A percentile compares a stretch with the other conserved stretches of the same genome.
phyloP scores from a whole-genome alignment of 257 asterid genomes.

The Solanum virginianum region DNA sequence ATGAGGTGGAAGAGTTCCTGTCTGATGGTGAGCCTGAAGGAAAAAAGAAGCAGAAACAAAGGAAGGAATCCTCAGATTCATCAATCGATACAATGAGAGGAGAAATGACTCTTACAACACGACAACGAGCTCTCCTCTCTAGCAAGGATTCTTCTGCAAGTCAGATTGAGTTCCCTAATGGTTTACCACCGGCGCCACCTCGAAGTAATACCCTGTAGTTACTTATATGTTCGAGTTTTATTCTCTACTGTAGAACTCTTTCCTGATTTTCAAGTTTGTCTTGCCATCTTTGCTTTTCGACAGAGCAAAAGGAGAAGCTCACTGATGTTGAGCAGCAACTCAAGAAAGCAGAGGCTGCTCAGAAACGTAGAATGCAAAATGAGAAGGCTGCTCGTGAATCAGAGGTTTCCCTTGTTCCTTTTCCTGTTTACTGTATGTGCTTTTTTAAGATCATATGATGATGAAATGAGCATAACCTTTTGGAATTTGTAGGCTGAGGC shows the following conservation, averaged over 20 bases:
- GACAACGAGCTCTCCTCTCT: conserved; percentile 53
- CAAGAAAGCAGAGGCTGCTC: conserved; percentile 37
- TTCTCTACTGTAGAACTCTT: background rate
- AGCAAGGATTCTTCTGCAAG: conserved; percentile 24
- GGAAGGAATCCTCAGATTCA: conserved; percentile 49
- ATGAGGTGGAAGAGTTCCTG: conserved; percentile 34
- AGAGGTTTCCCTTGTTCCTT: conserved; percentile 18
- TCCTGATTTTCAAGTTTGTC: background rate
- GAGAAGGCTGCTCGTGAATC: conserved; percentile 36
- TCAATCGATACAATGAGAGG: conserved; percentile 61
- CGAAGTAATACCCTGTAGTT: conserved; percentile 20
- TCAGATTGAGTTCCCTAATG: conserved; percentile 38
- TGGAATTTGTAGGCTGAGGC: conserved; percentile 38
- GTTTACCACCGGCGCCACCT: conserved; percentile 32
- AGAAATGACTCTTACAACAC: conserved; percentile 77
- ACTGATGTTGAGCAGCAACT: conserved; percentile 39
- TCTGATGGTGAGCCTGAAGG: conserved; percentile 56
- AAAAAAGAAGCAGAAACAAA: conserved; percentile 43
- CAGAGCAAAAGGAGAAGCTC: conserved; percentile 37
- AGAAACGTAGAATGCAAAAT: conserved; percentile 34
- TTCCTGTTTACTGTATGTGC: background rate
- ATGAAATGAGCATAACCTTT: background rate
- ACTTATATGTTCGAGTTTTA: background rate
- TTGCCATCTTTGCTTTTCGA: background rate
- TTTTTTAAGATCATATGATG: background rate